A percentile compares a stretch with the other conserved stretches of the same genome.
Evolutionary conservation across 768 basidiomycete genomes (phyloP).

Genomic region (Tylopilus balloui): DNA sequence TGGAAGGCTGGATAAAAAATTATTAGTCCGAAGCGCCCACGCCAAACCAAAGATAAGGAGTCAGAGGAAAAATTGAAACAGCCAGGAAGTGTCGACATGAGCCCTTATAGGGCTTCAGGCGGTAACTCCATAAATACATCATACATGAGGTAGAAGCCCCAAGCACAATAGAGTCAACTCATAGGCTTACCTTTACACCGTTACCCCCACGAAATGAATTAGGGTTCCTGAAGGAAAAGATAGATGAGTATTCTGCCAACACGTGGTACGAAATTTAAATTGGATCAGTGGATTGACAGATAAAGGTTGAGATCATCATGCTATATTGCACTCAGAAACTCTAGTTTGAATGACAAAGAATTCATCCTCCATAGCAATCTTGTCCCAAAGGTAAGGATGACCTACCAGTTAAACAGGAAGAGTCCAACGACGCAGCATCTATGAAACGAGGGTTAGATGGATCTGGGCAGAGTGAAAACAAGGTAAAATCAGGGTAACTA

Average conservation of each 20-base stretch:
- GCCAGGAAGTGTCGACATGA: constrained; percentile 74
- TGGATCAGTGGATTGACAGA: constrained; percentile 64
- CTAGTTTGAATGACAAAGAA: constrained; percentile 75
- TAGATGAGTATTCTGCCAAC: not conserved
- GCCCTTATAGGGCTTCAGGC: constrained; percentile 53
- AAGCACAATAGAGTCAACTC: not conserved
- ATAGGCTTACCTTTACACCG: constrained; percentile 9
- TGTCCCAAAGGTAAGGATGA: constrained; percentile 1
- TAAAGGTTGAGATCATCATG: constrained; percentile 63
- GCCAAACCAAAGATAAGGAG: constrained; percentile 3
- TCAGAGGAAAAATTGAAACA: constrained; percentile 66
- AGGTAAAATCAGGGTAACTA: constrained; percentile 85
- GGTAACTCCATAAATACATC: constrained; percentile 70
- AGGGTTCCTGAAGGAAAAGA: constrained; percentile 1
- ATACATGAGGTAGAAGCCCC: not conserved
- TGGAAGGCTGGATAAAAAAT: not conserved
- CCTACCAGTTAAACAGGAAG: constrained; percentile 5
- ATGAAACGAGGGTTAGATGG: constrained; percentile 6
- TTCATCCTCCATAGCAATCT: constrained; percentile 45
- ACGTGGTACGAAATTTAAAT: not conserved
- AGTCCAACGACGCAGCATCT: not conserved
- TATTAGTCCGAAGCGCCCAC: not conserved
- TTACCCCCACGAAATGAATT: too few relatives aligned
- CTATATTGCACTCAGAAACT: constrained; percentile 74
- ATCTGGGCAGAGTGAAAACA: not conserved